Percentiles rank a stretch among this genome's conserved stretches.
Conservation (phyloP, 495 filamentous ascomycete genomes). For the Penicillium maclennaniae region DNA sequence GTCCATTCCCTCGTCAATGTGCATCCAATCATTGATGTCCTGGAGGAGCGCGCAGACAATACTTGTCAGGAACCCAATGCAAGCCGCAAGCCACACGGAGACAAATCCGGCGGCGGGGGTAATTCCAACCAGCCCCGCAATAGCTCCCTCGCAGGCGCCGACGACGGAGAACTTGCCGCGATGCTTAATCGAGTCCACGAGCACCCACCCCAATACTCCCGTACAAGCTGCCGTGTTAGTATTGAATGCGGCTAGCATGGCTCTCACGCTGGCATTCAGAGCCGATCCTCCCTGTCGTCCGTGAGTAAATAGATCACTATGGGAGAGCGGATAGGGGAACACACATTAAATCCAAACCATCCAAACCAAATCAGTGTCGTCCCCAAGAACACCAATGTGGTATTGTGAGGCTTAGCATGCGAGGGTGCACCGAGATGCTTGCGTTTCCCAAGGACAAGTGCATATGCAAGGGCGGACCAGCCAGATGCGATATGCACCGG, state of each 20-base stretch:
- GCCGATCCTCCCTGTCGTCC: constrained; percentile 48
- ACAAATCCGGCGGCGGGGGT: constrained; percentile 62
- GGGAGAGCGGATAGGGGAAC: background rate
- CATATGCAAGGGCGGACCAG: constrained; percentile 53
- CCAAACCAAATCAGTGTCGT: constrained; percentile 59
- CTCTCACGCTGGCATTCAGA: constrained; percentile 53
- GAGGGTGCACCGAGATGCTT: constrained; percentile 39
- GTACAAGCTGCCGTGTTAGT: constrained; percentile 57
- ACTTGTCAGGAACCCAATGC: constrained; percentile 57
- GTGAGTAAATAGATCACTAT: background rate
- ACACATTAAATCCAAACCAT: constrained; percentile 58
- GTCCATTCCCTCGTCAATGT: constrained; percentile 59
- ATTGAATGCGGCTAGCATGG: constrained; percentile 57
- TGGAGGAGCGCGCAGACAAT: constrained; percentile 48
- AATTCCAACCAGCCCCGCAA: constrained; percentile 62
- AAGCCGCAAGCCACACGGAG: constrained; percentile 51
- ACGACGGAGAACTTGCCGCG: constrained; percentile 55
- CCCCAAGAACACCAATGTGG: constrained; percentile 53
- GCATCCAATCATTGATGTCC: constrained; percentile 54
- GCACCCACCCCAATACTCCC: constrained; percentile 56
- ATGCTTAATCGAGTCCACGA: constrained; percentile 55
- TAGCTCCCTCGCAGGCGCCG: constrained; percentile 58
- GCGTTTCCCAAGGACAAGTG: constrained; percentile 52
- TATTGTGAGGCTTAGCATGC: constrained; percentile 52
- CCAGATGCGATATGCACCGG: constrained; percentile 56